Base-by-base conservation (phyloP, 2,329 filamentous ascomycete species). In the Knoxdaviesia capensis region DNA sequence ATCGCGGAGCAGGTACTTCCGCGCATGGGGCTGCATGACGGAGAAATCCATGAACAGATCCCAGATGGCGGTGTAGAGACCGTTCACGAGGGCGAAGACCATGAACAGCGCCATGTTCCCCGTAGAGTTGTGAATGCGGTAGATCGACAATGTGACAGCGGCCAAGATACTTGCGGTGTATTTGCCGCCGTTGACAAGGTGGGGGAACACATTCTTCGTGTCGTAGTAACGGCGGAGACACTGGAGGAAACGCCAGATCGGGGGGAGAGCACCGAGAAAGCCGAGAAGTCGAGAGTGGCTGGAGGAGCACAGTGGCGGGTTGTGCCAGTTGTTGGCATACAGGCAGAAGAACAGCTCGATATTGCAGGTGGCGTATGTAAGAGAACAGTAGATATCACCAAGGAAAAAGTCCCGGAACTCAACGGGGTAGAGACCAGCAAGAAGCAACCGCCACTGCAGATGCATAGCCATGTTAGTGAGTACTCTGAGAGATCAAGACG, bases 391-490 rank as follows among this genome's bases (percentile, higher is more conserved):
- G 68, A 96, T 94, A 56, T 98, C 90, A 41, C 90, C 90, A 0
- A 96, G 69, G 59, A 94, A 96, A 61, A 98, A 96, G 59, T 98
- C 90, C 44, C 87, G 75, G 56, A 96, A 98, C 56, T 96, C 88
- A 40, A 98, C 90, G 1, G 85, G 85, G 53, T 92, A 94, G 20
- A 93, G 56, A 4, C 87, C 87, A 9, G 88, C 84, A 40, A 88
- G 69, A 42, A 92, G 62, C 11, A 96, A 66, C 46, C 90, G 82
- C 72, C 82, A 92, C 80, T 90, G 48, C 3, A 20, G 20, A 20
- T 20, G 20, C 3, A 20, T 20, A 20, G 2, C 20, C 20, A 20
- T 20, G 20, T 20, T 20, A 20, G 20, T 20, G 20, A 20, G 20
- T 20, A 2, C 20, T 20, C 20, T 20, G 20, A 20, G 20, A 20